These are phyloP conservation scores for Wickerhamiella vanderwaltii DNA, from an alignment of 805 yeast species.

Conservation along the genomic window DNA sequence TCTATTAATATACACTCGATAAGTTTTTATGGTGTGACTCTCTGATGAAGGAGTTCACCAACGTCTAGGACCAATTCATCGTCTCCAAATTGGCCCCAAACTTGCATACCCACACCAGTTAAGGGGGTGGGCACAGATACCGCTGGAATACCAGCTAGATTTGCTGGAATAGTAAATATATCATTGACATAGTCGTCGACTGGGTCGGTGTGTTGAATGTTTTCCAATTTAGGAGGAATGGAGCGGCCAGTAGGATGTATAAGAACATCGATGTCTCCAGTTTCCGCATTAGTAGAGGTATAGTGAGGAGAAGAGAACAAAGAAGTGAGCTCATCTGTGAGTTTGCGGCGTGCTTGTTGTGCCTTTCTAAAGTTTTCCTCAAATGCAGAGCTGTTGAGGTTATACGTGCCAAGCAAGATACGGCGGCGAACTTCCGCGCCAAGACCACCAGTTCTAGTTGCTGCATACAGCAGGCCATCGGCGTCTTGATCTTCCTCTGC, in stretches of 20 bases:
- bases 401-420: slow-evolving; percentile 74
- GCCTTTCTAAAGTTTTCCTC: slow-evolving; percentile 69
- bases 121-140: slow-evolving; percentile 53
- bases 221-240: slow-evolving; percentile 41
- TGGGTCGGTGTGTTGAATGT: slow-evolving; percentile 34
- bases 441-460: slow-evolving; percentile 54
- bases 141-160: slow-evolving; percentile 84
- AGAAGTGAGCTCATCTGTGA: slow-evolving; percentile 54
- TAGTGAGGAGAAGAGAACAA: slow-evolving; percentile 35
- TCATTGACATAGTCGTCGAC: slow-evolving; percentile 67
- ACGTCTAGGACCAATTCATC: slow-evolving; percentile 49
- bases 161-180: slow-evolving; percentile 77
- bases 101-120: slow-evolving; percentile 55
- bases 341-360: slow-evolving; percentile 44
- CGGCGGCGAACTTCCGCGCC: slow-evolving; percentile 79
- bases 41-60: slow-evolving; percentile 21
- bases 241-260: slow-evolving; percentile 60
- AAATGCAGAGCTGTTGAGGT: slow-evolving; percentile 62
- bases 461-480: slow-evolving; percentile 34
- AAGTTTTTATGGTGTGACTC: no score
- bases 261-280: slow-evolving; percentile 47
- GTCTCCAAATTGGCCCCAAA: slow-evolving; percentile 77
- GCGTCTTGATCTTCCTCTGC: slow-evolving; percentile 26
- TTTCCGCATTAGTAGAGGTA: slow-evolving; percentile 17
- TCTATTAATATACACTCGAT: no score